phyloP scores from a whole-genome alignment of 1,284 basidiomycete genomes.

The Waitea zeae region DNA sequence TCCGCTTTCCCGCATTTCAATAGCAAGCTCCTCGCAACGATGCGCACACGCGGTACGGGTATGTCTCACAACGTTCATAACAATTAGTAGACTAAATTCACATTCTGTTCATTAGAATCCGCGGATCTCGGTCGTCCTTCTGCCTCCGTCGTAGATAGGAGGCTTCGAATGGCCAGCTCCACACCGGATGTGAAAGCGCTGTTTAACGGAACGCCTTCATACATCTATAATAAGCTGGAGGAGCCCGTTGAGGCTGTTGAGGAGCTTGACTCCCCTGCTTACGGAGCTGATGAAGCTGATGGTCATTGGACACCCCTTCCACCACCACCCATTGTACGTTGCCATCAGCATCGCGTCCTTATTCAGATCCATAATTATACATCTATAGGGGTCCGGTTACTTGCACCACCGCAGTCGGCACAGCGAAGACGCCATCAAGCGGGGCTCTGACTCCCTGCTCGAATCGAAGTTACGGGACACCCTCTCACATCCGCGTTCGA shows the following conservation, averaged over 20 bases:
- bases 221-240: conserved; percentile 52
- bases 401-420: conserved; percentile 39
- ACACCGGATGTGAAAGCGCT: conserved; percentile 92
- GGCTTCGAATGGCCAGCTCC: conserved; percentile 70
- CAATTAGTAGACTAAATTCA: background rate
- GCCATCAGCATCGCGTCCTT: background rate
- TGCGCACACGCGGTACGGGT: conserved; percentile 45
- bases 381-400: conserved; percentile 40
- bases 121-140: conserved; percentile 53
- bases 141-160: conserved; percentile 56
- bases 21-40: conserved; percentile 78
- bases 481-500: conserved; percentile 52
- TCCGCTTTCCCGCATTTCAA: conserved; percentile 96
- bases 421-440: conserved; percentile 60
- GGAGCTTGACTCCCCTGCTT: conserved; percentile 7
- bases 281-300: conserved; percentile 8
- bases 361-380: background rate
- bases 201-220: conserved; percentile 67
- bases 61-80: background rate
- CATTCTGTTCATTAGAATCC: conserved; percentile 31
- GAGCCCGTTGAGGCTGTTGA: conserved; percentile 39
- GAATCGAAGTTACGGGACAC: conserved; percentile 76
- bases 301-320: conserved; percentile 66
- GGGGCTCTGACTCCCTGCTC: conserved; percentile 76
- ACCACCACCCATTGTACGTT: conserved; percentile 53